These are phyloP conservation scores for Ottelia alismoides DNA, from an alignment of 106 monocot genomes.

Conservation along the genomic window DNA sequence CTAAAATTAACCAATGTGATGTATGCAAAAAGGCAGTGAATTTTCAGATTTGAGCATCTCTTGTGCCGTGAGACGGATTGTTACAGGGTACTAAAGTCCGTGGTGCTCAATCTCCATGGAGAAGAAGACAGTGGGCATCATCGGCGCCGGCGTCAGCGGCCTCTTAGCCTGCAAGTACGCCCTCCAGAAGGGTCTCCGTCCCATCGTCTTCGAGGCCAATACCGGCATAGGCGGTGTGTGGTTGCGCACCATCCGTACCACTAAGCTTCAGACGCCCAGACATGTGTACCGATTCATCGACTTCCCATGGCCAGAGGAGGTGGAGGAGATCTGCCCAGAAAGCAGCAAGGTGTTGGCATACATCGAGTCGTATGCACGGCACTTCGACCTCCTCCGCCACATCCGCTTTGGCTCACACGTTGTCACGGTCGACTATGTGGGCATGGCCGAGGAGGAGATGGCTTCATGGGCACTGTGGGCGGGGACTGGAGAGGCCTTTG, in stretches of 20 bases:
- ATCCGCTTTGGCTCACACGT: slow-evolving; percentile 21
- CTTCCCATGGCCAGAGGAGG: slow-evolving; percentile 9
- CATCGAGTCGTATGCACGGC: slow-evolving; percentile 1
- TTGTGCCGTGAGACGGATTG: too few relatives aligned
- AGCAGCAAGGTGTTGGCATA: neutral
- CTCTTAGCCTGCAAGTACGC: slow-evolving; percentile 32
- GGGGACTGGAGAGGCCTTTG: slow-evolving; percentile 36
- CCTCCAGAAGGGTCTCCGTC: slow-evolving; percentile 21
- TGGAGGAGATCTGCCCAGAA: neutral
- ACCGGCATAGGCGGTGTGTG: slow-evolving; percentile 6
- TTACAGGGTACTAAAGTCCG: too few relatives aligned
- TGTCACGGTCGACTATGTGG: slow-evolving; percentile 28
- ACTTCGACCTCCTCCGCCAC: slow-evolving; percentile 10
- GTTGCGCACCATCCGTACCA: slow-evolving; percentile 10
- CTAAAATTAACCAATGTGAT: too few relatives aligned
- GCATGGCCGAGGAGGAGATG: slow-evolving; percentile 15
- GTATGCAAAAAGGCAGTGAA: too few relatives aligned
- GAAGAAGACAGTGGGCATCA: slow-evolving; percentile 24
- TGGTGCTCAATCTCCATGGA: too few relatives aligned
- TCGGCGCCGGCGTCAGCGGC: slow-evolving; percentile 41
- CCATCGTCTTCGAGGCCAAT: slow-evolving; percentile 32
- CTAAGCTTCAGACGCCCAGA: slow-evolving; percentile 23
- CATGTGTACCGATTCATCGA: slow-evolving; percentile 2
- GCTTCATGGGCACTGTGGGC: slow-evolving; percentile 26
- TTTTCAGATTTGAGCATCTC: too few relatives aligned